Conservation (phyloP, 208 protist genomes). For the Trypanosoma brucei region DNA sequence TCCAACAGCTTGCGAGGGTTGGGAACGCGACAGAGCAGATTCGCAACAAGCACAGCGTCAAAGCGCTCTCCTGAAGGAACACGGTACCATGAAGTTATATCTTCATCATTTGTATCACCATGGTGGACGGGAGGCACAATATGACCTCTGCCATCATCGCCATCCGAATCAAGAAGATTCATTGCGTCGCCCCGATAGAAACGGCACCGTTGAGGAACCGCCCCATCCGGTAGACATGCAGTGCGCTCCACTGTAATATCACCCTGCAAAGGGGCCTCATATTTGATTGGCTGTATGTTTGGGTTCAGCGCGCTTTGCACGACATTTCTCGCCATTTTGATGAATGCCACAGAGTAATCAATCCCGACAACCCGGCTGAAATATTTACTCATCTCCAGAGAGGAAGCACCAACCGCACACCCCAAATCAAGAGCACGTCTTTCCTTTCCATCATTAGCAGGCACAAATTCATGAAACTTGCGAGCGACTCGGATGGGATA, state of each 20-base stretch:
- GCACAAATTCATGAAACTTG: conserved; percentile 46
- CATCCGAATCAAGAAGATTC: conserved; percentile 36
- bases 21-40: conserved; percentile 80
- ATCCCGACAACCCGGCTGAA: conserved; percentile 76
- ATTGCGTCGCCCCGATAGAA: conserved; percentile 70
- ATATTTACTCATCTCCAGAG: conserved; percentile 77
- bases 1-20: conserved; percentile 60
- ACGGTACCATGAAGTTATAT: conserved; percentile 39
- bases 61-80: conserved; percentile 51
- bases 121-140: conserved; percentile 24
- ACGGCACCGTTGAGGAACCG: conserved; percentile 33
- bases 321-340: conserved; percentile 61
- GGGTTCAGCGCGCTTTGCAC: background rate
- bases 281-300: conserved; percentile 23
- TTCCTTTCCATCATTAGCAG: background rate
- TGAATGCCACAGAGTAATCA: conserved; percentile 72
- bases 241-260: conserved; percentile 42
- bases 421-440: conserved; percentile 69
- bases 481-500: conserved; percentile 60
- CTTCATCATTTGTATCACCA: conserved; percentile 14
- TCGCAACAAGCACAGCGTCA: conserved; percentile 70
- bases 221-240: conserved; percentile 21
- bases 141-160: conserved; percentile 4
- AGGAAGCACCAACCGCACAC: conserved; percentile 75
- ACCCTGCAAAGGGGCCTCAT: conserved; percentile 56